Base-by-base conservation (phyloP, 805 yeast species). In the Saccharomycopsis oosterbeekiorum region DNA sequence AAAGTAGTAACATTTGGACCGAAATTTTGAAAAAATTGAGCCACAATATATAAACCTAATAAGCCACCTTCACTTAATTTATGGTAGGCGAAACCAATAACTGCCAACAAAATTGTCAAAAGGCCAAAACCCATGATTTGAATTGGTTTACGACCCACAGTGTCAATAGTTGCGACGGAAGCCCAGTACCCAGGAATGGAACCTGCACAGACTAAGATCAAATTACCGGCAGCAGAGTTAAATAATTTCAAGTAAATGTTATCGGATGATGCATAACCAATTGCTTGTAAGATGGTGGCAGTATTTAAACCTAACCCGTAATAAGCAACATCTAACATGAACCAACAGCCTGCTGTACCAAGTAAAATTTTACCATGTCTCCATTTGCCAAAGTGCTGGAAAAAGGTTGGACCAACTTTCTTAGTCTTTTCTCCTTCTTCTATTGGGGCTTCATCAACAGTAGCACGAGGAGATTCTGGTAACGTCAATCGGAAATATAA, bases 1-100 rank as follows among this genome's bases (percentile, higher is more conserved):
- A 90, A 90, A 60, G 97, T 90, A 57, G 97, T 91, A 64, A 90
- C 84, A 80, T 90, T 90, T 73, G 97, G 96, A 72, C 97, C 97
- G 69, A 89, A 90, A 75, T 90, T 90, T 75, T 85, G 84, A 85
- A 90, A 90, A 73, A 90, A 88, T 77, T 90, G 96, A 63, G 86
- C 83, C 63, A 90, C 73, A 67, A 89, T 84, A 78, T 88, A 90
- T 59, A 90, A 74, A 62, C 85, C 96, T 66, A 90, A 80, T 70
- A 84, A 75, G 65, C 91, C 94, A 64, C 81, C 77, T 65, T 80
- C 84, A 67, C 79, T 74, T 58, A 90, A 66, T 74, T 83, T 85
- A 76, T 89, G 78, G 78, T 88, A 89, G 67, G 84, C 96, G 68
- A 88, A 89, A 69, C 96, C 96, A 73, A 89, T 85, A 69, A 80